These are phyloP conservation scores for Cladosporium austrohemisphaericum DNA, from an alignment of 2,329 filamentous ascomycete genomes.

Conservation along the genomic window DNA sequence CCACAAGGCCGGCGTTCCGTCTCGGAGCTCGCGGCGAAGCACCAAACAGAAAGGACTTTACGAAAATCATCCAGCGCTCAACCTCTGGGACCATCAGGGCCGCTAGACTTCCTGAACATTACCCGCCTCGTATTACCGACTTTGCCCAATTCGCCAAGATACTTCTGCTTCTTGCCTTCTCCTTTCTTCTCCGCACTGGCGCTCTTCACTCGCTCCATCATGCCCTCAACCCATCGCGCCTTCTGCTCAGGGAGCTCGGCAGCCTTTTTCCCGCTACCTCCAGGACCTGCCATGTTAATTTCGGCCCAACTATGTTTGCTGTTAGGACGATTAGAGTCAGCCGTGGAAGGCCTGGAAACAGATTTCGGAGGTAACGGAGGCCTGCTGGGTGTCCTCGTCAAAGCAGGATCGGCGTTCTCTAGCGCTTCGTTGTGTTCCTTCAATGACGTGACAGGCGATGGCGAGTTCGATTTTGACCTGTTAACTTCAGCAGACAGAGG, in stretches of 20 bases:
- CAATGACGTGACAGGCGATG: neutral
- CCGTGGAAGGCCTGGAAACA: constrained; percentile 17
- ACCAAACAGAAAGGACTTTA: no score
- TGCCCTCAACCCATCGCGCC: constrained; percentile 75
- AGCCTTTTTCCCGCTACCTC: constrained; percentile 30
- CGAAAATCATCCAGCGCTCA: no score
- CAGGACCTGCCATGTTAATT: neutral
- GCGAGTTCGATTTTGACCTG: neutral
- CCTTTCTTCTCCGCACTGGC: constrained; percentile 51
- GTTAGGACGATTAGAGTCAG: constrained; percentile 21
- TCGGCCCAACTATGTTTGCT: constrained; percentile 23
- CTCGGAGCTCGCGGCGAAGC: no score
- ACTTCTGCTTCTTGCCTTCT: constrained; percentile 28
- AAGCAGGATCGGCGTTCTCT: neutral
- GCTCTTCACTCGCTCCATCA: constrained; percentile 73
- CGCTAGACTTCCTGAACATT: constrained; percentile 48
- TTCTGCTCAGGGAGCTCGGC: constrained; percentile 64
- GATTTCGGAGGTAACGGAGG: constrained; percentile 2
- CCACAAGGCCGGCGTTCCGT: no score
- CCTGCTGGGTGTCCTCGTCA: neutral
- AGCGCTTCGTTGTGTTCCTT: neutral
- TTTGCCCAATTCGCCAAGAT: constrained; percentile 68
- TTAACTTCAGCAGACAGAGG: constrained; percentile 7
- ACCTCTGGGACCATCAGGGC: no score
- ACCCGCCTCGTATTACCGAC: constrained; percentile 70